These are phyloP conservation scores for Colletotrichum viniferum DNA, from an alignment of 2,329 filamentous ascomycete species.

Conservation along the genomic window DNA sequence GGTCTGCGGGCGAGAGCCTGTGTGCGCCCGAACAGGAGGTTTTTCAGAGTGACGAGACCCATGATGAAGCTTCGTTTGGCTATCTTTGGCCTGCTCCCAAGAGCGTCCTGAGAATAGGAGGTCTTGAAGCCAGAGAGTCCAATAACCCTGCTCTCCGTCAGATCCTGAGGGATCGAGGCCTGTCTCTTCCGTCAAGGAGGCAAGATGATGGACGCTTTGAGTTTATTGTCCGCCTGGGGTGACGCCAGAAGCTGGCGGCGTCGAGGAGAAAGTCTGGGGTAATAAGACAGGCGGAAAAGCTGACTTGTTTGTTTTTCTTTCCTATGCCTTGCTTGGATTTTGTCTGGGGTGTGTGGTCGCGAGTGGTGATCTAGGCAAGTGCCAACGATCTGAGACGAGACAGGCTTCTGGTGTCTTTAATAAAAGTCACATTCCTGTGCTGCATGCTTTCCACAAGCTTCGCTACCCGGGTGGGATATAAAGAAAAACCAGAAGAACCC, in stretches of 20 bases:
- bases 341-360: not conserved
- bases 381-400: not conserved
- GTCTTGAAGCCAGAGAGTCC: not conserved
- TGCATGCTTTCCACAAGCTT: not conserved
- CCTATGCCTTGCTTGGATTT: not conserved
- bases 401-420: not conserved
- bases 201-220: not conserved
- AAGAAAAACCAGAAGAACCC: not conserved
- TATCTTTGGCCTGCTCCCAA: not conserved
- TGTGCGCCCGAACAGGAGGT: conserved; percentile 17
- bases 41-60: conserved; percentile 24
- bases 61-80: not conserved
- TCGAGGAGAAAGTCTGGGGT: not conserved
- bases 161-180: not conserved
- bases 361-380: not conserved
- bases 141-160: not conserved
- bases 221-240: not conserved
- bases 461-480: not conserved
- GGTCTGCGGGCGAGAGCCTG: not conserved
- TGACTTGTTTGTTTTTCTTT: conserved; percentile 6
- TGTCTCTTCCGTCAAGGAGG: not conserved
- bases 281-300: not conserved
- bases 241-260: not conserved
- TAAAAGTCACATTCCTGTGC: not conserved
- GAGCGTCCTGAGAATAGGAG: not conserved